Percentiles rank a stretch among this genome's conserved stretches.
These are phyloP conservation scores for Pythium volutum DNA, from an alignment of 352 stramenopile species.

Conservation along the genomic window DNA sequence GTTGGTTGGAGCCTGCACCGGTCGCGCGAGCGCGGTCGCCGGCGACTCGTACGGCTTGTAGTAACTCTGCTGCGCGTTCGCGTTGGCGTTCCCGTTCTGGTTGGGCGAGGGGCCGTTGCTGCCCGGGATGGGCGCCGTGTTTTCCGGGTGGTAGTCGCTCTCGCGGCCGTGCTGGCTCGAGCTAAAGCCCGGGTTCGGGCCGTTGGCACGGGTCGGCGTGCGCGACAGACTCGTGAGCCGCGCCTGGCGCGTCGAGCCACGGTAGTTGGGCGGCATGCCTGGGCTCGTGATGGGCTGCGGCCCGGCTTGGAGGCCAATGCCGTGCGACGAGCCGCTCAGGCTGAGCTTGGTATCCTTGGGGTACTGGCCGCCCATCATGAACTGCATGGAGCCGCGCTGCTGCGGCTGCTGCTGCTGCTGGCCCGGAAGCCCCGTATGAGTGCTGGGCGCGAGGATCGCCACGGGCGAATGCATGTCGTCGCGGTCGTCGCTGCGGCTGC, in stretches of 20 bases:
- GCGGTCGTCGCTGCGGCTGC: constrained; percentile 15
- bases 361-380: constrained; percentile 23
- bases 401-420: background rate
- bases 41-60: too few relatives aligned
- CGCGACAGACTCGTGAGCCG: constrained; percentile 16
- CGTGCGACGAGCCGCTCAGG: constrained; percentile 8
- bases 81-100: constrained; percentile 61
- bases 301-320: constrained; percentile 2
- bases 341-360: constrained; percentile 16
- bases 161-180: background rate
- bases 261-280: constrained; percentile 18
- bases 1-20: background rate
- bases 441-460: constrained; percentile 7
- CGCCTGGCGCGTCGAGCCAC: constrained; percentile 12
- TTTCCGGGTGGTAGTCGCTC: background rate
- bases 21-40: constrained; percentile 32
- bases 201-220: constrained; percentile 8
- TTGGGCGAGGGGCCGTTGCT: background rate
- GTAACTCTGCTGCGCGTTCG: too few relatives aligned
- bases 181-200: constrained; percentile 11
- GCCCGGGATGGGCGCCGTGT: background rate
- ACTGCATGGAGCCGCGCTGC: constrained; percentile 6
- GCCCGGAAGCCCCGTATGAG: background rate
- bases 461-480: constrained; percentile 22
- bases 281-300: constrained; percentile 19